Evolutionary conservation across 208 protist species (phyloP), one percentile per base, ranked within the genome.

Genomic region (Herpetomonas samuelpessoai): DNA sequence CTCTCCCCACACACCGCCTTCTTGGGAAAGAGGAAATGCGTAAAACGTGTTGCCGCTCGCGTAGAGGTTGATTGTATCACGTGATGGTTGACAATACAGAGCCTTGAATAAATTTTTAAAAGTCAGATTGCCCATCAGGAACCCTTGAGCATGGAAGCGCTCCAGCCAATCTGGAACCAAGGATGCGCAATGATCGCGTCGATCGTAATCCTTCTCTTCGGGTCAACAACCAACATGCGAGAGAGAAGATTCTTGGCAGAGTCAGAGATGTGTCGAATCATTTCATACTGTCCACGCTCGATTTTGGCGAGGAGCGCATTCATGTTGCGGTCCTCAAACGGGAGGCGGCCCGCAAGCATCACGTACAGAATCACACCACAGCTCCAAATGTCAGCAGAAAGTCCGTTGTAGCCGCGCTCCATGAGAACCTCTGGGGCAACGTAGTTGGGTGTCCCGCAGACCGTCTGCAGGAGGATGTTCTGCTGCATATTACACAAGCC

Each of bases 361-460:
- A 97, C 96, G 76, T 97, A 99, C n/a, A 98, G 65, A n/a, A 99
- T 67, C 3, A 98, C 95, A 38, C 98, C 98, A 49, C 94, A 96
- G 52, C 81, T 88, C 97, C 98, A 99, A 76, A 97, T 95, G 71
- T 99, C 98, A 0, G 98, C 95, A n/a, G 88, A 85, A 6, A 90
- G 67, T 10, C 95, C 97, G 51, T 97, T 95, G 80, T 99, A 97
- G 25, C 89, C 91, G 19, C 80, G 75, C 35, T 93, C 85, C 72
- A 83, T 84, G 12, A 99, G 68, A 46, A 98, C 91, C 74, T 98
- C 95, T 7, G 96, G 93, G 7, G 97, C 88, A 10, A 96, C 84
- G 72, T 95, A 96, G 74, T 94, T 91, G 39, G 92, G 92, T 4
- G 90, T 96, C 38, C 93, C 93, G 57, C 92, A 97, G 26, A 94